Base-by-base conservation (phyloP, 2,329 filamentous ascomycete genomes). In the Cytospora paraplurivora region DNA sequence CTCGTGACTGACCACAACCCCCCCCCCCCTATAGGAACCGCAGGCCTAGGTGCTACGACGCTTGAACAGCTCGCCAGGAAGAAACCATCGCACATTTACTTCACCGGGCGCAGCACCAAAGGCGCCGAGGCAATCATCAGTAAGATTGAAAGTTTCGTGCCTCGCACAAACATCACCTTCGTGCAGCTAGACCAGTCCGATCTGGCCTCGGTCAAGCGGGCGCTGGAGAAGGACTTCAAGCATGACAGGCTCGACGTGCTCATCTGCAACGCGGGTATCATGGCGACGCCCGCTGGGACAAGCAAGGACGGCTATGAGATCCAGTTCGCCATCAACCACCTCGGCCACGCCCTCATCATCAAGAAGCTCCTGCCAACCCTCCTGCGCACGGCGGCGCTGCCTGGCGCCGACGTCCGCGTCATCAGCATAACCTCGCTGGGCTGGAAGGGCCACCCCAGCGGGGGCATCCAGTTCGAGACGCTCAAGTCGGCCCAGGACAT, bases 301-400 rank as follows among this genome's bases (percentile, higher is more conserved):
- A 76, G 72, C 58, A 69, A 71, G 63, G 72, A 79, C 57, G 74
- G 74, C 38, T 72, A 73, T 69, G 77, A 76, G 68, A 72, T 68
- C 56, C 76, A 80, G 63, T 78, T 60, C 7, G 63, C 63, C 7
- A 78, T 76, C 41, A 80, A 79, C 64, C 78, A 79, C 68, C 72
- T 80, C 41, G 70, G 76, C 10, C 78, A 80, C 70, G 79, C 75
- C 74, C 65, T 78, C 11, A 67, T 80, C 5, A 78, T 77, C 7
- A 63, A 70, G 33, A 72, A 74, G 58, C 73, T 79, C 1, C 72
- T 79, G 6, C 76, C 77, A 5, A 68, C 76, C 13, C 67, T 79
- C 63, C 69, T 71, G 13, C 62, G 47, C 15, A 78, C 77, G 3
- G 49, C 62, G 49, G 59, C 66, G n/a, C 62, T 67, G 1, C 62